Evolutionary conservation across 2,329 filamentous ascomycete species (phyloP), one percentile per base, ranked within the genome.

Genomic region (Ophiocordyceps camponoti-saundersi): DNA sequence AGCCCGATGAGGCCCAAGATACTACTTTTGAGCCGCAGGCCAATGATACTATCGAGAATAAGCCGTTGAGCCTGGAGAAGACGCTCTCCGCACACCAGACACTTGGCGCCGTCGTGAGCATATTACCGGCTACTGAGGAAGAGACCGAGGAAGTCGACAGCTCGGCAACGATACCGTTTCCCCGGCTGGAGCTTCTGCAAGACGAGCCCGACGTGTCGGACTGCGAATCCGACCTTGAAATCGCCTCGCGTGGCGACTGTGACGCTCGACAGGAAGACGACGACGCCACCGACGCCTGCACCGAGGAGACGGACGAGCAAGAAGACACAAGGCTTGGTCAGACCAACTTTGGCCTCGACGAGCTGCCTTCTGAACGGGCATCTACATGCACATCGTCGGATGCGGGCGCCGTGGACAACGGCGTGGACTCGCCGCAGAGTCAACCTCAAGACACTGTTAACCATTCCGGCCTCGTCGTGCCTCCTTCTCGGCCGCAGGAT

Each of bases 41-140:
- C 48, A 53, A 62, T 39, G 58, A 56, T 12, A 55, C 57, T 12
- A 65, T 63, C 46, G 52, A 53, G n/a, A 59, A 64, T 46, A 58
- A 62, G 32, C 67, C 67, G 43, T 63, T 70, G 48, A 61, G 51
- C 42, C 52, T 53, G 15, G 39, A 50, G n/a, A 44, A 47, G 10
- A 49, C 51, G 22, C 44, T 49, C n/a, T 48, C 48, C 32, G 45
- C 47, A n/a, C 50, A 53, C 18, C 46, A 53, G 42, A 45, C 51
- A 3, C 55, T 66, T 45, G 63, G 68, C 51, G 70, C 70, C 11
- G 71, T 67, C 18, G 68, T 74, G 46, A 70, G 69, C 6, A 69
- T 75, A 41, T 56, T 75, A 30, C 67, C 69, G 10, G 67, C 70
- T 10, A 65, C 48, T 22, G 52, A 57, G 12, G 52, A 56, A 42